A percentile compares a stretch with the other conserved stretches of the same genome.
phyloP scores from a whole-genome alignment of 2,329 filamentous ascomycete genomes.

The Lecanosticta acicola region DNA sequence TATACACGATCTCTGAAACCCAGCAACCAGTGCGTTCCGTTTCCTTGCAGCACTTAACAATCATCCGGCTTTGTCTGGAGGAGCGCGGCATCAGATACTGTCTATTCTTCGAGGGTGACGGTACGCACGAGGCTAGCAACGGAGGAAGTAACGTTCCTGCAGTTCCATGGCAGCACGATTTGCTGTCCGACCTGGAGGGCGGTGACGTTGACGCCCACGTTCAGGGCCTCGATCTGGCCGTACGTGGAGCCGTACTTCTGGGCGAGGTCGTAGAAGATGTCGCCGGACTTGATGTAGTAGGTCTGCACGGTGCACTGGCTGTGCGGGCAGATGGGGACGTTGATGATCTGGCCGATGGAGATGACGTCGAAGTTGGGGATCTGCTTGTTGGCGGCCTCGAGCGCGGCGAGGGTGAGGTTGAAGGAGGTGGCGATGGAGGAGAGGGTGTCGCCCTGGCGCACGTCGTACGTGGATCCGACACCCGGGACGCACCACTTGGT shows the following conservation, averaged over 20 bases:
- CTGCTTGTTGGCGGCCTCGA: constrained; percentile 22
- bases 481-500: constrained; percentile 24
- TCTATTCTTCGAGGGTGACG: too few relatives aligned
- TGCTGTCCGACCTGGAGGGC: constrained; percentile 9
- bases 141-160: constrained; percentile 4
- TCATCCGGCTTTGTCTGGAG: neutral
- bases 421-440: constrained; percentile 19
- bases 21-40: neutral
- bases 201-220: constrained; percentile 17
- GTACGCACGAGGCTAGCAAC: neutral
- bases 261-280: constrained; percentile 24
- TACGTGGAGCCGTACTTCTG: constrained; percentile 13
- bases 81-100: neutral
- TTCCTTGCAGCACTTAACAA: neutral
- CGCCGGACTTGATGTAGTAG: constrained; percentile 22
- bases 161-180: constrained; percentile 6
- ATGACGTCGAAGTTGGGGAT: constrained; percentile 21
- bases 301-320: constrained; percentile 20
- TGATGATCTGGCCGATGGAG: constrained; percentile 20
- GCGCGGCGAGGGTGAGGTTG: constrained; percentile 23
- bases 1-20: neutral
- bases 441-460: constrained; percentile 22
- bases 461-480: constrained; percentile 19
- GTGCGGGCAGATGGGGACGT: constrained; percentile 23
- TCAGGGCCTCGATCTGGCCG: constrained; percentile 24